Conservation (phyloP, 2,329 filamentous ascomycete species). For the Verticillium klebahnii region DNA sequence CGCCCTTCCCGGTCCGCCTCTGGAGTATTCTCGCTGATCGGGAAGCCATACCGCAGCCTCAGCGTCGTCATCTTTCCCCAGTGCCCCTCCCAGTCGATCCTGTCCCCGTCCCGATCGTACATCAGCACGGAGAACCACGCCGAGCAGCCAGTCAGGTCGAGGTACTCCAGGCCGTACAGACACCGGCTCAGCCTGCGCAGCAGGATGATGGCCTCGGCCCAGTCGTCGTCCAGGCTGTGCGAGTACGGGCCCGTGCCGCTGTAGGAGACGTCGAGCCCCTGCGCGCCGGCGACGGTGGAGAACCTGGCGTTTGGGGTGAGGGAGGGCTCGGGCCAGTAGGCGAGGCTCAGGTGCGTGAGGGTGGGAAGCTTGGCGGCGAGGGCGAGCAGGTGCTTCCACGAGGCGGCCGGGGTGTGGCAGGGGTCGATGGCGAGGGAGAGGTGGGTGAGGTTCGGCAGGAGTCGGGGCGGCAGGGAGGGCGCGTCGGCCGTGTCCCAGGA, state of each 20-base stretch:
- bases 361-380: constrained; percentile 47
- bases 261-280: constrained; percentile 39
- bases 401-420: constrained; percentile 21
- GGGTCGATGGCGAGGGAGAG: constrained; percentile 52
- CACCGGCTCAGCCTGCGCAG: constrained; percentile 48
- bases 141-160: constrained; percentile 57
- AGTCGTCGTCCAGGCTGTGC: constrained; percentile 53
- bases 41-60: constrained; percentile 40
- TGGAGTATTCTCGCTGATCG: constrained; percentile 25
- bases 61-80: constrained; percentile 49
- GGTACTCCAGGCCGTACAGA: constrained; percentile 54
- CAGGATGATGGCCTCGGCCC: constrained; percentile 53
- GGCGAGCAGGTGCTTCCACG: constrained; percentile 55
- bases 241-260: constrained; percentile 54
- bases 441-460: constrained; percentile 56
- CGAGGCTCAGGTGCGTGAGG: constrained; percentile 57
- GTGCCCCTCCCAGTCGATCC: constrained; percentile 47
- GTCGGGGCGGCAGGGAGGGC: constrained; percentile 16
- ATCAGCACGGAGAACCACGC: constrained; percentile 49
- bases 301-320: constrained; percentile 50
- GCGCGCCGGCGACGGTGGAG: constrained; percentile 39
- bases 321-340: constrained; percentile 57
- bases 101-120: constrained; percentile 35
- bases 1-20: constrained; percentile 26
- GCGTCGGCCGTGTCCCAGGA: constrained; percentile 47